Base-by-base conservation (phyloP, 2,329 filamentous ascomycete species). In the Ascochyta fabae region DNA sequence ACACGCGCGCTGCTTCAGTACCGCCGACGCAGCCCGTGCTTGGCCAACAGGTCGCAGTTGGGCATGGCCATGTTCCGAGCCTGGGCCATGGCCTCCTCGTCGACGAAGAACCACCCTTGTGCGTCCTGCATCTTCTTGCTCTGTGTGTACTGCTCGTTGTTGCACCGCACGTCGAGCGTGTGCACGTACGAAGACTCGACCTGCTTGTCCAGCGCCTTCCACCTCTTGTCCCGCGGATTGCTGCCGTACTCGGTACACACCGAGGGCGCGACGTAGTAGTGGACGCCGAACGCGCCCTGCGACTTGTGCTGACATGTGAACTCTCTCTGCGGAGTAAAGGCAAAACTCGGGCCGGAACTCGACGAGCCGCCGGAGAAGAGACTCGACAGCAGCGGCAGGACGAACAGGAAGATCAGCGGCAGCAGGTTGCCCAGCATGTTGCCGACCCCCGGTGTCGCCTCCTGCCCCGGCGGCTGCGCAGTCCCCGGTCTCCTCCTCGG, bases 71-170 rank as follows among this genome's bases (percentile, higher is more conserved):
- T 82, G 22, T 78, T 78, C 56, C 83, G 78, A 27, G 93, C 93
- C 55, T 86, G 76, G 58, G 88, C 84, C 86, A 96, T 86, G 80
- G 92, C 92, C 59, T 88, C 88, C 48, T 86, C 82, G 68, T 97
- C 92, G 51, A 87, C 86, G 74, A 86, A 92, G 70, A 96, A 92
- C 89, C 92, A 96, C 3, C 93, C 93, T 66, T 90, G 86, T 0
- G 93, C 92, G 43, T 91, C 88, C 61, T 96, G 87, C 59, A 87
- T 81, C 75, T 92, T 80, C 61, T 86, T 82, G 70, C 87, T 83
- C 75, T 88, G 84, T 47, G 84, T 79, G 43, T 83, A 78, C 59
- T 85, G 79, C 78, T 99, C 93, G 51, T 81, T 80, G 60, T 94
- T 88, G 77, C 95, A 99, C 69, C 88, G 83, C 53, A 82, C 80